Percentiles rank a stretch among this genome's conserved stretches.
phyloP scores from a whole-genome alignment of 108 stramenopile genomes.

The Epipyxis sp. region DNA sequence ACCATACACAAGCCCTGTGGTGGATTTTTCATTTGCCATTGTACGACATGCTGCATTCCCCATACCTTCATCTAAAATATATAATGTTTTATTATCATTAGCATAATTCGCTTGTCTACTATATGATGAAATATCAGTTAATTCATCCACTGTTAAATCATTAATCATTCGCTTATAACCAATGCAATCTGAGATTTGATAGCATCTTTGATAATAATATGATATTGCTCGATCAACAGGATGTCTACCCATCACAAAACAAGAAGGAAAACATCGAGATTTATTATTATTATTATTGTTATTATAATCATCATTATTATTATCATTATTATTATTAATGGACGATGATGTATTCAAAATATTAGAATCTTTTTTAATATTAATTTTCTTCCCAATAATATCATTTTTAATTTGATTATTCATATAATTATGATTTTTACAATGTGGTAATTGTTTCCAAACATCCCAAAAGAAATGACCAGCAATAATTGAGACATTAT shows the following conservation, averaged over 20 bases:
- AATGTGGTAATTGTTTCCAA: constrained; percentile 25
- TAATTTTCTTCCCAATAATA: too few species aligned
- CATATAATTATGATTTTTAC: background rate
- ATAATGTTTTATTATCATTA: background rate
- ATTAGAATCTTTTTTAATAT: background rate
- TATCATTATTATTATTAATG: background rate
- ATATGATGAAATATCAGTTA: background rate
- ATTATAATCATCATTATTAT: too few species aligned
- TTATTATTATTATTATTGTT: background rate
- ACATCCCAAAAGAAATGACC: constrained; percentile 45
- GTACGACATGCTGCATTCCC: constrained; percentile 24
- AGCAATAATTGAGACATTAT: constrained; percentile 13
- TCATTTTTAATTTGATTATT: too few species aligned
- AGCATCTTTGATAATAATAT: constrained; percentile 33
- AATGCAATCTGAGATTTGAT: background rate
- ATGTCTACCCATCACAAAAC: constrained; percentile 32
- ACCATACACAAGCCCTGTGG: constrained; percentile 16
- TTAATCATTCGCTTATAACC: background rate
- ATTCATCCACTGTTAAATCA: background rate
- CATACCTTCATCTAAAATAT: constrained; percentile 34
- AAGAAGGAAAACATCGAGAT: background rate
- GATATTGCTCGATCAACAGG: constrained; percentile 37
- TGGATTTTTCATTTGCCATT: constrained; percentile 24
- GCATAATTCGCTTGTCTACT: background rate
- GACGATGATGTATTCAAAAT: background rate